Conservation (phyloP, 2,329 filamentous ascomycete genomes). For the Beauveria caledonica region DNA sequence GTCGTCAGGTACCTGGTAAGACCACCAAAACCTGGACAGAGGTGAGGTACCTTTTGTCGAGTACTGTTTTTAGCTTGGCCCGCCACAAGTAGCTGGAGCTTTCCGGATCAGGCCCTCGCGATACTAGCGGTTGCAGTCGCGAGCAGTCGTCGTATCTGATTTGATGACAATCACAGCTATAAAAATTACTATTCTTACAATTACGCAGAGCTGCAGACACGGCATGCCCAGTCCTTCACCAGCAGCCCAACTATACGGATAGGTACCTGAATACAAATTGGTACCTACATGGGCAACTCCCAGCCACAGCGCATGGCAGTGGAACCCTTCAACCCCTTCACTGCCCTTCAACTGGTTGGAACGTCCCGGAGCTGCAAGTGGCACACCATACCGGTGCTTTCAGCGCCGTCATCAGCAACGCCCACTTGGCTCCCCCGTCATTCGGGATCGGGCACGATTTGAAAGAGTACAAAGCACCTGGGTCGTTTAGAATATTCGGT, state of each 20-base stretch:
- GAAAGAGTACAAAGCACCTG: no score
- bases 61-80: slow-evolving; percentile 1
- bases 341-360: no score
- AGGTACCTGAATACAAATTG: not conserved
- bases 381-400: not conserved
- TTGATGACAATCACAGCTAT: no score
- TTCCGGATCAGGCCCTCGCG: slow-evolving; percentile 3
- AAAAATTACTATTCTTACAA: no score
- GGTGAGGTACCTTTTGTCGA: not conserved
- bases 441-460: not conserved
- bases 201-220: no score
- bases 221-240: no score
- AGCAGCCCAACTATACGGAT: not conserved
- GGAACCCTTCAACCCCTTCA: not conserved
- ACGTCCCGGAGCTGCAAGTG: not conserved
- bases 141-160: not conserved
- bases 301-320: slow-evolving; percentile 1
- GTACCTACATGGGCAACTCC: not conserved
- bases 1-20: not conserved
- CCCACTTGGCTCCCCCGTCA: not conserved
- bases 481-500: no score
- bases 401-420: not conserved
- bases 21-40: not conserved
- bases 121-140: slow-evolving; percentile 1
- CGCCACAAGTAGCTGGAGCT: not conserved